Evolutionary conservation across 2,329 filamentous ascomycete species (phyloP).

Genomic region (Gnomoniopsis smithogilvyi): DNA sequence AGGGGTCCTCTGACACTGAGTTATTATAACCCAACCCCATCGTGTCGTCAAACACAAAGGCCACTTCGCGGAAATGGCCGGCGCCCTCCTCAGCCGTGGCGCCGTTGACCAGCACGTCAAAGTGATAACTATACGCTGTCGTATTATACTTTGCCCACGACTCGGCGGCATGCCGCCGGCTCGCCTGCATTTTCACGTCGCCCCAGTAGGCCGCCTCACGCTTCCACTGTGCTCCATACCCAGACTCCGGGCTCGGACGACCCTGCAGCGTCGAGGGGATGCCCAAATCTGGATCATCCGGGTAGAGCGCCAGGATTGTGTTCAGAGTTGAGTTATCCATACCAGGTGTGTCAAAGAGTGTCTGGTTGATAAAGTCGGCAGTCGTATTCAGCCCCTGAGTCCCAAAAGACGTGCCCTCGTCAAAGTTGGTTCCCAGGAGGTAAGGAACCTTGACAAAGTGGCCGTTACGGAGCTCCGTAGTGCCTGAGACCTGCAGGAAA

Average conservation of each 20-base stretch:
- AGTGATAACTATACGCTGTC: conserved; percentile 36
- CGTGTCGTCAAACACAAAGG: conserved; percentile 52
- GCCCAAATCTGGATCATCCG: conserved; percentile 8
- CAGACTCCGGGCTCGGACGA: neutral
- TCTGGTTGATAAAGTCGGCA: neutral
- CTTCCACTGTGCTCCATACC: conserved; percentile 8
- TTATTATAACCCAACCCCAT: conserved; percentile 42
- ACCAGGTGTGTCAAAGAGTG: neutral
- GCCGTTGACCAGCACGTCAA: conserved; percentile 37
- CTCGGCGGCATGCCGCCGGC: conserved; percentile 48
- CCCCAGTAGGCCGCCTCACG: neutral
- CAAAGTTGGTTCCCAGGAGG: conserved; percentile 6
- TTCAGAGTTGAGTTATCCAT: neutral
- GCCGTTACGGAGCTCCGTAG: neutral
- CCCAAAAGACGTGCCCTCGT: conserved; percentile 2
- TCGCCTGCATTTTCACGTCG: conserved; percentile 36
- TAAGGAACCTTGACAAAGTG: conserved; percentile 9
- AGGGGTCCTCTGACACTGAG: conserved; percentile 32
- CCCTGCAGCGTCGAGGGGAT: conserved; percentile 8
- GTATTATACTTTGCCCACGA: conserved; percentile 28
- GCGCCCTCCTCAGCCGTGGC: conserved; percentile 10
- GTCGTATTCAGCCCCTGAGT: conserved; percentile 7
- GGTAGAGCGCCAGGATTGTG: conserved; percentile 3
- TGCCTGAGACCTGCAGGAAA: conserved; percentile 1
- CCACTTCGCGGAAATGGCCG: conserved; percentile 43